Evolutionary conservation across 495 filamentous ascomycete genomes (phyloP).

Genomic region (Penicillium mononematosum): DNA sequence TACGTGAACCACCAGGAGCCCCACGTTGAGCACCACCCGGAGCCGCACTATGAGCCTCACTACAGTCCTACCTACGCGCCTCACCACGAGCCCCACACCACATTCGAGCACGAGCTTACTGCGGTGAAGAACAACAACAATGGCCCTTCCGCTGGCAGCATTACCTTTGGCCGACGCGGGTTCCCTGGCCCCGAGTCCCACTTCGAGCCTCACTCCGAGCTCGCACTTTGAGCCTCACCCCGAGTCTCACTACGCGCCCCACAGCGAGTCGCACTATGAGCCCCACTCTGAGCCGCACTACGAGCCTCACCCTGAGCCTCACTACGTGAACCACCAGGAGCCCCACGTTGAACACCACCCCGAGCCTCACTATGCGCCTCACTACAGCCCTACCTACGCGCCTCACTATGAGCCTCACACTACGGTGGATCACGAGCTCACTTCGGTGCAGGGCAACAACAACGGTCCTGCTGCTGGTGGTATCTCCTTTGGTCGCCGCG

Average conservation of each 20-base stretch:
- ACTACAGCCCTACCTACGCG: not conserved
- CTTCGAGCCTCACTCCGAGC: not conserved
- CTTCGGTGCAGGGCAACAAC: not conserved
- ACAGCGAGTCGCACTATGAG: not conserved
- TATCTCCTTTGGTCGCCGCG: not conserved
- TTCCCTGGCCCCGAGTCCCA: not conserved
- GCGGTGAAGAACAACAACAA: not conserved
- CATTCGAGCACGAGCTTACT: not conserved
- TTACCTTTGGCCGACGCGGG: not conserved
- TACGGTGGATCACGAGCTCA: not conserved
- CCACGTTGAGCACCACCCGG: not conserved
- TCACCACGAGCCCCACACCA: not conserved
- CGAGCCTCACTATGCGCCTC: not conserved
- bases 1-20: not conserved
- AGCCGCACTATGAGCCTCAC: not conserved
- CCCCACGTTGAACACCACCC: not conserved
- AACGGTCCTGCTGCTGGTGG: not conserved
- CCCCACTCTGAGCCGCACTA: not conserved
- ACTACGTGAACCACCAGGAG: not conserved
- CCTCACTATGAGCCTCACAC: not conserved
- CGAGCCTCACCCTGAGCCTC: not conserved
- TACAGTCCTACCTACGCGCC: not conserved
- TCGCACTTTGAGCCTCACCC: conserved; percentile 4
- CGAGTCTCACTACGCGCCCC: not conserved
- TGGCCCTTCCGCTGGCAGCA: not conserved